Evolutionary conservation across 2,329 filamentous ascomycete genomes (phyloP), one percentile per base, ranked within the genome.

Genomic region (Fusarium floridanum): DNA sequence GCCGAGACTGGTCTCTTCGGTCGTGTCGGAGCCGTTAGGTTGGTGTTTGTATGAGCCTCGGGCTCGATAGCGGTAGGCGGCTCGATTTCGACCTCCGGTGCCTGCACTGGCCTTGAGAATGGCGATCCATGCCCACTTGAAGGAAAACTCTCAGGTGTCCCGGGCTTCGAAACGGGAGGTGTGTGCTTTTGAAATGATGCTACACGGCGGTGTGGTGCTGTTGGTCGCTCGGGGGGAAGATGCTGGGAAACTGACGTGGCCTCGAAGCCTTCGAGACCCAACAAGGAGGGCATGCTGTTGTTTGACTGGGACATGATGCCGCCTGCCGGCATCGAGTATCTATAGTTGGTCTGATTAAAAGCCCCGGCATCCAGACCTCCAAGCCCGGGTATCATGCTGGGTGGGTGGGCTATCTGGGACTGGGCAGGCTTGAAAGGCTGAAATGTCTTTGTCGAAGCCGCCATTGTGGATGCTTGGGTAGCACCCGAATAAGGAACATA

Each of bases 401-500:
- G 48, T 27, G 27, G 27, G 27, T 27, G 27, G 27, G 27, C 27
- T 22, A 22, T 22, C 22, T 22, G 22, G 22, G 22, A 22, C 22
- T n/a, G 24, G 17, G 48, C 24, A n/a, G 68, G 14, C 7, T 53
- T 55, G 36, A 67, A 60, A 5, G 69, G 43, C 4, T 67, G 63
- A 6, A 60, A 66, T 1, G 63, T n/a, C n/a, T 48, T 34, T 10
- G 22, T 17, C 10, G 57, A 56, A 14, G 8, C 39, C 6, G n/a
- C 63, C 8, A 32, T 37, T 10, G 14, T n/a, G 5, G 12, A 7
- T 24, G 17, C 41, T 17, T 60, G 53, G 12, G 57, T 17, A 5
- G 16, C 11, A n/a, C 68, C 20, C 1, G 69, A 32, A 24, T 61
- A 71, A 22, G 68, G 55, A 5, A 22, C 8, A 14, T 71, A 64